These are phyloP conservation scores for Boletus sensibilis DNA, from an alignment of 768 basidiomycete genomes.

Conservation along the genomic window DNA sequence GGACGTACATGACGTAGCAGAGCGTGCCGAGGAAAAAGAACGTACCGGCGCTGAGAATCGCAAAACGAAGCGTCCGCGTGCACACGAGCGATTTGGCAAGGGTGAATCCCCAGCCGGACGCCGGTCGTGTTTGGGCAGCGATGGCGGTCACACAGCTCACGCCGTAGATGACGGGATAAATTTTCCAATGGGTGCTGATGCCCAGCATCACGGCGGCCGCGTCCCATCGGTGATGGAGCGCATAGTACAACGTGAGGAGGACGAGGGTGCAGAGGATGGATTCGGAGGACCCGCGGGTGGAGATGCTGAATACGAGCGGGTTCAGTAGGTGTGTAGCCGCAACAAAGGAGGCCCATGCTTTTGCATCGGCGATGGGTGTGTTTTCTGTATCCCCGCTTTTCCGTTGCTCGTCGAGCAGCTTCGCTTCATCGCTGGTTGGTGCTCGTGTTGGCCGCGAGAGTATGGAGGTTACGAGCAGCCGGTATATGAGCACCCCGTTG, in stretches of 20 bases:
- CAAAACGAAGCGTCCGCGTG: slow-evolving; percentile 59
- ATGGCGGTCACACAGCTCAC: slow-evolving; percentile 56
- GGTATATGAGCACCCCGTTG: slow-evolving; percentile 72
- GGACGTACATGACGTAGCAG: slow-evolving; percentile 76
- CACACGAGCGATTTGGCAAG: slow-evolving; percentile 47
- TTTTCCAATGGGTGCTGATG: slow-evolving; percentile 91
- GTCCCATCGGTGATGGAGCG: slow-evolving; percentile 58
- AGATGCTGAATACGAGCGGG: slow-evolving; percentile 93
- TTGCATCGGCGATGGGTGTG: neutral
- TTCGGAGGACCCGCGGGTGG: slow-evolving; percentile 95
- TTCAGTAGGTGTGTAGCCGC: slow-evolving; percentile 81
- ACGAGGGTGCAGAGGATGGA: slow-evolving; percentile 80
- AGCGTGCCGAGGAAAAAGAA: slow-evolving; percentile 59
- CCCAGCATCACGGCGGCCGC: slow-evolving; percentile 73
- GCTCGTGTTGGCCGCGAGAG: slow-evolving; percentile 33
- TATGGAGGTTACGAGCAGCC: slow-evolving; percentile 51
- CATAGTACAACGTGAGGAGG: slow-evolving; percentile 62
- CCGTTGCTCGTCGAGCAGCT: neutral
- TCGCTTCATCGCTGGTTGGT: slow-evolving; percentile 1
- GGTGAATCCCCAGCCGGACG: slow-evolving; percentile 15
- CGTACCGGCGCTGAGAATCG: slow-evolving; percentile 61
- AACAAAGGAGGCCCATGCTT: slow-evolving; percentile 50
- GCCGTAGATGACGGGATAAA: slow-evolving; percentile 92
- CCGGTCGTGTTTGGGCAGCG: slow-evolving; percentile 22
- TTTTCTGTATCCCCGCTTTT: neutral